Evolutionary conservation across 805 yeast species (phyloP), one percentile per base, ranked within the genome.

Genomic region (Torulaspora franciscae): DNA sequence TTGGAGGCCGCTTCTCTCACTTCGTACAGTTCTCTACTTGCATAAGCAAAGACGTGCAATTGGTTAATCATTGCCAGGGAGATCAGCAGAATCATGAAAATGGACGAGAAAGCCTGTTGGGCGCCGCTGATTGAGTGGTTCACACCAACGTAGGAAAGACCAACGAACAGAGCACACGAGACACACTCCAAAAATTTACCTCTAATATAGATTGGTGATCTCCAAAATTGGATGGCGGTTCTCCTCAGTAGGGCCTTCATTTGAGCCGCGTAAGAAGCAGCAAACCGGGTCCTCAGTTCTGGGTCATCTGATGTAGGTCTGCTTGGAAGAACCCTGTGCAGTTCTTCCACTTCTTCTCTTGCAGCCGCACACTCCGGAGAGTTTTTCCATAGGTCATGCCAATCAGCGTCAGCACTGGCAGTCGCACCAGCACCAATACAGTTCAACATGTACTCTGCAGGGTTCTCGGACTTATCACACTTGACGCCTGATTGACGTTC

Each of bases 381-480:
- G 11, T 62, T 64, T 6, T 50, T 51, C 93, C 93, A 85, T 9
- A 76, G 69, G 8, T 80, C 77, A 61, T 71, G 69, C 81, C 85
- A 85, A 62, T 85, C 81, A 40, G 73, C 74, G 25, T 65, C 57
- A 13, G 74, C 76, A 43, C 68, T 58, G 3, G 87, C 82, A 24
- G 87, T 82, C 2, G 91, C 88, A 59, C 87, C 90, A 27, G 91
- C 90, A 48, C 91, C 91, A 62, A 85, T 81, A 46, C 79, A 79
- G 49, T 81, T 81, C 54, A 83, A 67, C 65, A 83, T 80, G 69
- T 82, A 83, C 64, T 83, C 90, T 27, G 89, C 89, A 19, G 90
- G 89, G 52, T 83, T 83, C 44, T 80, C 88, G 29, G 68, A 65
- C 9, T 63, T 63, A 27, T 68, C 72, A 69, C 93, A 85, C 42